Base-by-base conservation (phyloP, 805 yeast species). In the Ogataea neopini region DNA sequence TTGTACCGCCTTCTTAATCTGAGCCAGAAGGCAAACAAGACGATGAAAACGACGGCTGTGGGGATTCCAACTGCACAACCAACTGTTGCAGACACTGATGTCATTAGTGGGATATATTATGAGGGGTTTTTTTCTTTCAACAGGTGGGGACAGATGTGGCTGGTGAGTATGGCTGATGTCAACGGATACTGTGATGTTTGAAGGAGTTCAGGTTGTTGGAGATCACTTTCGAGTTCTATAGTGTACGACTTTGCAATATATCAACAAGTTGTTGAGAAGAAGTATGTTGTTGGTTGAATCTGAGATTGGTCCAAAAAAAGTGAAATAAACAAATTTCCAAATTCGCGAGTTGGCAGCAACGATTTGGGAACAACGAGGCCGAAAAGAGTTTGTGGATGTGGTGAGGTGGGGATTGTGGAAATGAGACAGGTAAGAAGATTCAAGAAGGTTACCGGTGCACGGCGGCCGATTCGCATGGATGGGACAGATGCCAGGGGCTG, bases 1-100 rank as follows among this genome's bases (percentile, higher is more conserved):
- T 64, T 67, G 32, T 68, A 62, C 37, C 71, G 64, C 47, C 62
- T 55, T 46, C 66, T 72, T 45, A 72, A 68, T 37, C 73, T 66
- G 25, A 60, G 48, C 71, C 75, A 71, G 47, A 74, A 68, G 9
- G 51, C 51, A 2, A 64, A 26, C 0, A 73, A 66, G 2, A 74
- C 62, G 0, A 68, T 14, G 1, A 72, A 10, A 1, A 74, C 72
- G 8, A 75, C 51, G 3, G 67, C 70, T n/a, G 70, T 56, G 0
- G 83, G 83, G 19, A 78, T 66, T 28, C 81, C 82, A 3, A 78
- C 76, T 2, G 81, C 78, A 51, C 78, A 71, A 2, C 81, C 81
- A 3, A 77, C 81, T 1, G 80, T 77, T 7, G 71, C 50, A 11
- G 61, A 58, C 3, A 69, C 65, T 6, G 46, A 39, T n/a, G 50